Evolutionary conservation across 306 rosid species (phyloP), one percentile per base, ranked within the genome.

Genomic region (Cucumis cinereus): DNA sequence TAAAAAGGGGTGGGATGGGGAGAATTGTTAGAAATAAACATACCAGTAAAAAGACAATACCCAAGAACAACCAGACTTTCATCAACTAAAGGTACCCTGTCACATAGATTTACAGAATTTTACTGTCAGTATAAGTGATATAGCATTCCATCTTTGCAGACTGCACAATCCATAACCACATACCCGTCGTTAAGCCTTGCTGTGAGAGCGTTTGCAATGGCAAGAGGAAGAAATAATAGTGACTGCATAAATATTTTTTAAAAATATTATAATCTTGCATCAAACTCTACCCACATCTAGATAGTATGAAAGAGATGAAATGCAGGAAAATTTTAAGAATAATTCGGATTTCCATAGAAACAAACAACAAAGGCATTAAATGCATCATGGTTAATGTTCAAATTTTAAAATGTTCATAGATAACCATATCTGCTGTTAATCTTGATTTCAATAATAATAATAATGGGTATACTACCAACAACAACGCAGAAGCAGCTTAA

Each of bases 151-250:
- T 28, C 47, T 72, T 43, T 13, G 35, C 54, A 30, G n/a, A 30
- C 60, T 23, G 60, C 30, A 26, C 38, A 71, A 50, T 33, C 36
- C 76, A 8, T 66, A 38, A 40, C 53, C 78, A 76, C 93, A 79
- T 88, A 95, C 99, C 99, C 99, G 41, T 90, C 97, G 71, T 90
- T 90, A 61, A 92, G 84, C 82, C 85, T 90, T 47, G 98, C 93
- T 35, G 96, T 86, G 38, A 92, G 98, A 43, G 89, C 87, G 79
- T 92, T 95, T 66, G 98, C 99, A 81, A 92, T 86, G 60, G 98
- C 98, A 17, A 90, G 80, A 23, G 99, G 99, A 53, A 92, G 97
- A 87, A 82, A 90, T 83, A 92, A 24, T 58, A 92, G 81, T n/a
- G 99, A 90, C 99, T 92, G 92, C 70, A 86, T 55, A 81, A 78